These are phyloP conservation scores for Avena sativa DNA, from an alignment of 176 grass and related monocot species.

Conservation along the genomic window DNA sequence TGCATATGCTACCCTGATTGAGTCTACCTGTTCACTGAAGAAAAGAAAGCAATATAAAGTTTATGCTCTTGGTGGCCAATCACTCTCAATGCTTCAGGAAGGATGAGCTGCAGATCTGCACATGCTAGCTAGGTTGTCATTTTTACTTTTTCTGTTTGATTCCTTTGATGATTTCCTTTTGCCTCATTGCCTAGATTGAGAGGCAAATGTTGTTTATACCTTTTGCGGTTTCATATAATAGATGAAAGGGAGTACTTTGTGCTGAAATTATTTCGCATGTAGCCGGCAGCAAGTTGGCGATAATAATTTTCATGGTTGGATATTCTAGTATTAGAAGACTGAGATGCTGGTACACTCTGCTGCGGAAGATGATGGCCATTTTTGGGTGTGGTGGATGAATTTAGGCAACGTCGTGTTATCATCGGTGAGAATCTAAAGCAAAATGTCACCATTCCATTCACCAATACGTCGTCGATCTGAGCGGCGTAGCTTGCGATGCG, in stretches of 20 bases:
- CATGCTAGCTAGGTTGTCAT: not conserved
- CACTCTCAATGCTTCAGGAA: slow-evolving; percentile 19
- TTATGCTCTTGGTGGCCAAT: not conserved
- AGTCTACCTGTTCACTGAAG: not conserved
- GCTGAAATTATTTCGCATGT: not conserved
- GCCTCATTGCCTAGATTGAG: not conserved
- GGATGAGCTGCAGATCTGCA: slow-evolving; percentile 5
- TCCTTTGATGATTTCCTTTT: slow-evolving; percentile 21
- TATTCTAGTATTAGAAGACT: not conserved
- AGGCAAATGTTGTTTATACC: not conserved
- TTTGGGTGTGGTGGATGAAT: not conserved
- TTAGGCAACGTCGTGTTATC: not conserved
- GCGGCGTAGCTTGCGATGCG: not conserved
- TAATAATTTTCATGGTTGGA: not conserved
- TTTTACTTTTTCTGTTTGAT: not conserved
- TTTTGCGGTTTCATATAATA: slow-evolving; percentile 3
- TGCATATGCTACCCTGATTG: not conserved
- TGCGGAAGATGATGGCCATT: not conserved
- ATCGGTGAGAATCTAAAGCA: slow-evolving; percentile 8
- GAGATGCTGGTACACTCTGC: not conserved
- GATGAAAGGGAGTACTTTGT: not conserved
- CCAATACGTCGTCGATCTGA: not conserved
- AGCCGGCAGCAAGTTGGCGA: not conserved
- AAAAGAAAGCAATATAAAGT: not conserved
- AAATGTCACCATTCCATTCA: not conserved